These are phyloP conservation scores for Fusarium guadeloupense DNA, from an alignment of 2,329 filamentous ascomycete species.

Conservation along the genomic window DNA sequence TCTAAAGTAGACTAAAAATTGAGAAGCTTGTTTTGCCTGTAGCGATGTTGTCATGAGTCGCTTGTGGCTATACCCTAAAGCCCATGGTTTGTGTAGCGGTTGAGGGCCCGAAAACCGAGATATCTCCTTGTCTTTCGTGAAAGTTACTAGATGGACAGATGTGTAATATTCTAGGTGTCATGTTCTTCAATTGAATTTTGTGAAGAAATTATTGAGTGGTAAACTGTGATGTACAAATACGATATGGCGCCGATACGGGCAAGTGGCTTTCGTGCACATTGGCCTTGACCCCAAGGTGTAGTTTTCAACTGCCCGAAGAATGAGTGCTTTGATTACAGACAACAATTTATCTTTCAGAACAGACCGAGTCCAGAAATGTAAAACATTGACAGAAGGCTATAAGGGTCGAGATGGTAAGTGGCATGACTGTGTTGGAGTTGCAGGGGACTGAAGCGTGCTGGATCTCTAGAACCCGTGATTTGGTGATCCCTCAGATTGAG, in stretches of 20 bases:
- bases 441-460: conserved; percentile 6
- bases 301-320: too few species aligned
- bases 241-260: neutral
- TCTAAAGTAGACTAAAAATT: conserved; percentile 17
- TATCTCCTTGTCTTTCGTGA: neutral
- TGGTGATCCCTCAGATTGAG: conserved; percentile 3
- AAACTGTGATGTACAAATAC: neutral
- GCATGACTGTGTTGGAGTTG: conserved; percentile 2
- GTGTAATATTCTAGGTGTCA: too few species aligned
- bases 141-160: neutral
- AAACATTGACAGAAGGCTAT: neutral
- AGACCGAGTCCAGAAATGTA: too few species aligned
- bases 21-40: neutral
- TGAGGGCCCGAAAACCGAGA: neutral
- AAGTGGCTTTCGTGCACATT: neutral
- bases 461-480: conserved; percentile 2
- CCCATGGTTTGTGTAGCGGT: neutral
- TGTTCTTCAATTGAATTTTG: neutral
- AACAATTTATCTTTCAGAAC: too few species aligned
- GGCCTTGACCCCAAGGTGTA: neutral
- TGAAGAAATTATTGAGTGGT: neutral
- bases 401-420: neutral
- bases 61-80: neutral
- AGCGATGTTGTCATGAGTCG: neutral
- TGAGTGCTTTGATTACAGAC: too few species aligned